phyloP scores from a whole-genome alignment of 1,139 yeast genomes.

The Pneumocystis sp. region DNA sequence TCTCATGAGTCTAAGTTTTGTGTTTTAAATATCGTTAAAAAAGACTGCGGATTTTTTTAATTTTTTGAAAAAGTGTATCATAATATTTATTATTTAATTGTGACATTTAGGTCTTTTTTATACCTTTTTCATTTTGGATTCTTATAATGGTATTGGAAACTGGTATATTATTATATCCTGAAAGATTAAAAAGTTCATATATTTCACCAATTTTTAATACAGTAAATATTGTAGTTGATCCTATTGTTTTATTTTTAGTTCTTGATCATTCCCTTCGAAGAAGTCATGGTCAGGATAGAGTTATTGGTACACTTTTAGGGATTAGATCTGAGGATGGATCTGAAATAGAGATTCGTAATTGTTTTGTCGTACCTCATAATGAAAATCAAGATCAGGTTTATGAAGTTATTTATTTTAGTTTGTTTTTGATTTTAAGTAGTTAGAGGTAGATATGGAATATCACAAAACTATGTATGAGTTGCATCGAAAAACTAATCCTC shows the following conservation, averaged over 20 bases:
- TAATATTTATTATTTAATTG: neutral
- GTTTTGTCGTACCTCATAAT: slow-evolving; percentile 69
- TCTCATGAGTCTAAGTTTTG: neutral
- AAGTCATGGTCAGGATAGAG: slow-evolving; percentile 37
- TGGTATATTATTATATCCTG: neutral
- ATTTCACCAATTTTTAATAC: slow-evolving; percentile 10
- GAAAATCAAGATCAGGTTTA: slow-evolving; percentile 57
- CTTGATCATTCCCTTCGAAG: slow-evolving; percentile 41
- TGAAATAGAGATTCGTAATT: slow-evolving; percentile 57
- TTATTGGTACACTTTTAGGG: slow-evolving; percentile 74
- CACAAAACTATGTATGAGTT: slow-evolving; percentile 58
- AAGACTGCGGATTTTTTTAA: neutral
- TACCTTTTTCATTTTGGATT: neutral
- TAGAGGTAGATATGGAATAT: slow-evolving; percentile 56
- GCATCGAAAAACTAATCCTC: slow-evolving; percentile 67
- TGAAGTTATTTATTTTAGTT: neutral
- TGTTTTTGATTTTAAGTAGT: slow-evolving; percentile 5
- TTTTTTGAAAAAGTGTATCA: neutral
- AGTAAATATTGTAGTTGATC: slow-evolving; percentile 16
- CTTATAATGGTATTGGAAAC: neutral
- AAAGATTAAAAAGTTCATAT: neutral
- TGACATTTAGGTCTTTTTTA: neutral
- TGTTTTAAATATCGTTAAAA: neutral
- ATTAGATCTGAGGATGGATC: slow-evolving; percentile 75
- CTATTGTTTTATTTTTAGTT: slow-evolving; percentile 43